Evolutionary conservation across 2,329 filamentous ascomycete genomes (phyloP), one percentile per base, ranked within the genome.

Genomic region (Pseudogymnoascus sp.): DNA sequence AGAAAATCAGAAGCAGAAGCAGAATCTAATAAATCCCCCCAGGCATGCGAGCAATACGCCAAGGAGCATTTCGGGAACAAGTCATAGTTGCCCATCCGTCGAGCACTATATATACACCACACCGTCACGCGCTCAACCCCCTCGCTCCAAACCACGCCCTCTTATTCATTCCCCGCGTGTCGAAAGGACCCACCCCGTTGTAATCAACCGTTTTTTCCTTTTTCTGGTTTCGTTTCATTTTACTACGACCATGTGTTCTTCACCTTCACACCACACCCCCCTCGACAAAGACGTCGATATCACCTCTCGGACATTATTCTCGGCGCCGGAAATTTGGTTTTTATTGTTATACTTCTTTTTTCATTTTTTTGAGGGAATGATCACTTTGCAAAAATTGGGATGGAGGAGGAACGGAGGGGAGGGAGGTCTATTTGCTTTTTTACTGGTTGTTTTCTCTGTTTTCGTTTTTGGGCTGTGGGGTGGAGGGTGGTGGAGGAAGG

Each of bases 21-120:
- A 60, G 70, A 64, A 60, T 63, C 60, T 65, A 62, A 62, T 68
- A n/a, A n/a, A 75, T 64, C 74, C 44, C 35, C 21, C 19, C 68
- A 91, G 89, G 89, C 89, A 60, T 92, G 89, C 78, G 89, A 92
- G 74, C 93, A 97, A 77, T 97, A 96, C 76, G 93, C 93, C 64
- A 97, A 96, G 77, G 93, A 97, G 76, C 90, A 97, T 77, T 96
- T 96, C 69, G 71, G 62, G 66, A 67, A 67, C 72, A 69, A 63
- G 44, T 21, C 44, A 17, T 62, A 62, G 23, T 11, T 33, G 11
- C 44, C 60, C 44, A 5, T 26, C 6, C 42, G n/a, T 47, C 42
- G 21, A 17, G 19, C 21, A 17, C 42, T 47, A 47, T 47, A 47
- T 47, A 47, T 26, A 47, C 40, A 21, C 17, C 40, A 21, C 17